Base-by-base conservation (phyloP, 352 stramenopile species). In the Globisporangium heterothallicum region DNA sequence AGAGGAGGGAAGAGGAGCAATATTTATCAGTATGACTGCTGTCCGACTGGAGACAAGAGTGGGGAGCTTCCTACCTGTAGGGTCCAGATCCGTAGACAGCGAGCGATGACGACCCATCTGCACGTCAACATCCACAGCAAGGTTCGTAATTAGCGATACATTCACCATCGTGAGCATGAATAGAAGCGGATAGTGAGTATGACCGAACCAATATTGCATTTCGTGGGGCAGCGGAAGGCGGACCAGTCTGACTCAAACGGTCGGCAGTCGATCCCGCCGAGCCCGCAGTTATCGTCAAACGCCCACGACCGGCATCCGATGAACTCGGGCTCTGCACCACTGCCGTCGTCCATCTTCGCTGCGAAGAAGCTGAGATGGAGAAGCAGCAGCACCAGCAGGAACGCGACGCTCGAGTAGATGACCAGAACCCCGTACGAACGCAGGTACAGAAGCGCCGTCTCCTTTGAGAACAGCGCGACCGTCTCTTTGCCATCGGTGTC, bases 331-430 rank as follows among this genome's bases (percentile, higher is more conserved):
- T 35, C 35, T 2, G 40, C 54, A 13, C 34, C 42, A 16, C 55
- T 64, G 26, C 59, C 72, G 18, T 77, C 56, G 4, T 83, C 65
- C 64, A 90, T 83, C 4, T 51, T 62, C 0, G 80, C 78, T 2
- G 76, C 76, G 43, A 90, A 93, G 61, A 84, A 91, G 59, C 80
- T 91, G 47, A 88, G 45, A 55, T 90, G 86, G 8, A 85, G 30
- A 27, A 92, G 61, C 64, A 91, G 42, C 26, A 87, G 43, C 18
- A 89, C 13, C 26, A 84, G 18, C 12, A 40, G 29, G 25, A 83
- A 44, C n/a, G 51, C 60, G 34, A 84, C 51, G 36, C 49, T 47
- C 25, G 65, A 72, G 62, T 89, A 92, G 29, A 78, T 36, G 14
- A 72, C 32, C 18, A 68, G 49, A 19, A 78, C 41, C 42, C 66